Percentiles rank a stretch among this genome's conserved stretches.
These are phyloP conservation scores for Talaromyces liani DNA, from an alignment of 495 filamentous ascomycete species.

Conservation along the genomic window DNA sequence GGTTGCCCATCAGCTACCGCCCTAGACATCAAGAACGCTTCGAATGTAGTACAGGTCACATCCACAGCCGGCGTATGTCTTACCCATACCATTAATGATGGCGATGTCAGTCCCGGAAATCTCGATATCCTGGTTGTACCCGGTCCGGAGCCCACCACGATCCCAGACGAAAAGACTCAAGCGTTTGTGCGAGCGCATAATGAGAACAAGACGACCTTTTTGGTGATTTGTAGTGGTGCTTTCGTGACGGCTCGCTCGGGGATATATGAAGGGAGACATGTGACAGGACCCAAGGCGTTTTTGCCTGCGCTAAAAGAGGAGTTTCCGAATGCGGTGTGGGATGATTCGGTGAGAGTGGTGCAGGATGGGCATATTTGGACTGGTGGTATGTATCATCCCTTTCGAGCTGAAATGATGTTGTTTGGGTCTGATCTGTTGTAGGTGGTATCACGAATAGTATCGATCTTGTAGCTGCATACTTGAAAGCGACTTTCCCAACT, in stretches of 20 bases:
- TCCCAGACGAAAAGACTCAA: constrained; percentile 24
- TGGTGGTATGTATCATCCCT: constrained; percentile 37
- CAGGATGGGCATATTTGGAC: constrained; percentile 56
- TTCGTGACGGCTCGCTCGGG: constrained; percentile 42
- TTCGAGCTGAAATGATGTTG: not conserved
- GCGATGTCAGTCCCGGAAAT: constrained; percentile 35
- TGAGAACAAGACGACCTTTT: constrained; percentile 30
- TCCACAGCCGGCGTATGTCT: constrained; percentile 22
- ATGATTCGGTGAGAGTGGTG: constrained; percentile 39
- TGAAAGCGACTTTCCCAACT: constrained; percentile 38
- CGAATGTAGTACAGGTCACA: constrained; percentile 25
- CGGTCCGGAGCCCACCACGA: constrained; percentile 36
- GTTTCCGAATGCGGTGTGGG: constrained; percentile 39
- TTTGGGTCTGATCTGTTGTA: constrained; percentile 14
- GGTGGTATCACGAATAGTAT: constrained; percentile 58
- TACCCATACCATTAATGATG: constrained; percentile 33
- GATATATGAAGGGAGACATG: constrained; percentile 37
- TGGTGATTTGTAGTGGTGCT: constrained; percentile 50
- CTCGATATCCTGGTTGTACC: constrained; percentile 48
- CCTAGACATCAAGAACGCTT: constrained; percentile 12
- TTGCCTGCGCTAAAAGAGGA: constrained; percentile 32
- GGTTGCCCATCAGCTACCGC: constrained; percentile 9
- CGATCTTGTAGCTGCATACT: constrained; percentile 51
- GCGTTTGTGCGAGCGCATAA: constrained; percentile 40
- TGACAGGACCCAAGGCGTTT: constrained; percentile 45